A percentile compares a stretch with the other conserved stretches of the same genome.
Evolutionary conservation across 1,139 yeast genomes (phyloP).

Genomic region (Suhomyces yuchorum): DNA sequence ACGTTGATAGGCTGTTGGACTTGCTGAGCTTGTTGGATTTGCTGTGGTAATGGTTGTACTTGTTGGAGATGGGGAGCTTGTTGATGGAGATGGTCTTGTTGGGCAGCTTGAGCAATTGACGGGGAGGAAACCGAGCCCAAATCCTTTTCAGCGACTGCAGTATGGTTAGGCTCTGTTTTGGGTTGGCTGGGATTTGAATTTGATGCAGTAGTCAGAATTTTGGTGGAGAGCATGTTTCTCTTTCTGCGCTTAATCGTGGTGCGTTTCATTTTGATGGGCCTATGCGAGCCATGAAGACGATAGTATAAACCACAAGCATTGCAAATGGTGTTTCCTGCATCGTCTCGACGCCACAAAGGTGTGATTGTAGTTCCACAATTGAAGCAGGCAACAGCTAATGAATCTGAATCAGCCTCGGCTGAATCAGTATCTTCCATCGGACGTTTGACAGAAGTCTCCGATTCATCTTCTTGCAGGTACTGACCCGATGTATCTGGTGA

Average conservation of each 20-base stretch:
- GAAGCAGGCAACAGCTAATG: conserved; percentile 71
- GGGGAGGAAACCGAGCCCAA: neutral
- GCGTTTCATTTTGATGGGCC: conserved; percentile 77
- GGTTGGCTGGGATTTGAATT: conserved; percentile 1
- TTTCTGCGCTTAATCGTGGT: conserved; percentile 74
- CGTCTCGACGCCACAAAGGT: conserved; percentile 86
- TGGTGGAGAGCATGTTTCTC: conserved; percentile 35
- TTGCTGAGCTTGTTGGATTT: neutral
- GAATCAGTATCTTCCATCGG: conserved; percentile 11
- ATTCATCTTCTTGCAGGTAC: conserved; percentile 4
- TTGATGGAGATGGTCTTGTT: neutral
- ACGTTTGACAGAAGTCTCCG: conserved; percentile 1
- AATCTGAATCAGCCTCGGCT: conserved; percentile 30
- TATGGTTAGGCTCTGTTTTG: neutral
- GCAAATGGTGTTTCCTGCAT: conserved; percentile 78
- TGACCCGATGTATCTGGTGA: conserved; percentile 10
- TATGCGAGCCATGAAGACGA: conserved; percentile 72
- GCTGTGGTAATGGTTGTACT: neutral
- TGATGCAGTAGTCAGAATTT: conserved; percentile 1
- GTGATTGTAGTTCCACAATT: conserved; percentile 85
- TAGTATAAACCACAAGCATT: conserved; percentile 87
- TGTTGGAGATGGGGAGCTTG: neutral
- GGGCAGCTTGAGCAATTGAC: neutral
- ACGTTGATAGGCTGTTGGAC: neutral
- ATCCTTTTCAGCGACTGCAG: neutral